Evolutionary conservation across 768 basidiomycete species (phyloP).

Genomic region (Obba rivulosa): DNA sequence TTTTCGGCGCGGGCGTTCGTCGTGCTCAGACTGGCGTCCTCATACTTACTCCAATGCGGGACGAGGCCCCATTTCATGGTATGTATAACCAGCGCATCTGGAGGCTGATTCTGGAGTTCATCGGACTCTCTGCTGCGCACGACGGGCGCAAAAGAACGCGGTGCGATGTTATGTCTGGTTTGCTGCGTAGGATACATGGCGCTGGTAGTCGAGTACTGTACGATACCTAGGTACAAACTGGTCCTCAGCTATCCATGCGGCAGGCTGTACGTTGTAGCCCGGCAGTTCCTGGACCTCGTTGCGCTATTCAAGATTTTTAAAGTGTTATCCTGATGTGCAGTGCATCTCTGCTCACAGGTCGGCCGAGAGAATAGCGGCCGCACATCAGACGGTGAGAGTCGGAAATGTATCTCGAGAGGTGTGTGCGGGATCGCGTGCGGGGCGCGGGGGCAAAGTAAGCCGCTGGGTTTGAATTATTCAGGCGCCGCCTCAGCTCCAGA

Average conservation of each 20-base stretch:
- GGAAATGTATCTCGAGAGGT: too few species aligned
- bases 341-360: conserved; percentile 1
- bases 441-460: not conserved
- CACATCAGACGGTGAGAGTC: conserved; percentile 10
- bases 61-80: conserved; percentile 92
- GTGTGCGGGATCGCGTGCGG: too few species aligned
- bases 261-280: conserved; percentile 15
- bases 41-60: conserved; percentile 77
- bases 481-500: conserved; percentile 1
- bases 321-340: not conserved
- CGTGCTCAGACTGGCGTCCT: conserved; percentile 69
- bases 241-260: conserved; percentile 14
- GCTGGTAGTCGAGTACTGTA: not conserved
- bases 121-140: conserved; percentile 41
- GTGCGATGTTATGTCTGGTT: conserved; percentile 74
- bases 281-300: conserved; percentile 13
- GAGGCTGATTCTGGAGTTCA: conserved; percentile 4
- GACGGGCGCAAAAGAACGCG: conserved; percentile 73
- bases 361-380: conserved; percentile 8
- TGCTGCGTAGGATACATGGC: conserved; percentile 24
- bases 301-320: conserved; percentile 4
- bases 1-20: conserved; percentile 90
- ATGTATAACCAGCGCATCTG: conserved; percentile 47
- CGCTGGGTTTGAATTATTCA: not conserved
- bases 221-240: conserved; percentile 14